Base-by-base conservation (phyloP, 1,284 basidiomycete genomes). In the Boletus semigastroideus region DNA sequence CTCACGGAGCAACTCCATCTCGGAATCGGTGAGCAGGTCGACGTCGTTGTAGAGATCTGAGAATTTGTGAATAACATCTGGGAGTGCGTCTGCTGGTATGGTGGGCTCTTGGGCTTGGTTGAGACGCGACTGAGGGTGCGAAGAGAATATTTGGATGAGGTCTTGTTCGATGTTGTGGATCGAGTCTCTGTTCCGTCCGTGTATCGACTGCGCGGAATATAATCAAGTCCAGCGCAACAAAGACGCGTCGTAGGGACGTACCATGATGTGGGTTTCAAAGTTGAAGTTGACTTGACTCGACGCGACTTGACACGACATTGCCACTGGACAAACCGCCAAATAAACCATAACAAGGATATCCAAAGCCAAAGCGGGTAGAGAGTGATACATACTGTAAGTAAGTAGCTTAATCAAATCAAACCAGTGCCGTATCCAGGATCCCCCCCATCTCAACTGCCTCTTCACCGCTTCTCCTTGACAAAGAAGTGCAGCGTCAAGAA, bases 381-480 rank as follows among this genome's bases (percentile, higher is more conserved):
- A 36, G 25, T 4, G 11, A 31, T 17, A 46, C 14, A 33, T 27
- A 11, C 39, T 46, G n/a, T 27, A 57, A 46, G 25, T 25, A 25
- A 25, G 4, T 25, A n/a, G n/a, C n/a, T n/a, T n/a, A 25, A 25
- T 25, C 25, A 25, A 25, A 25, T 25, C 25, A 25, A 25, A 25
- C 25, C 25, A 25, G 22, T 25, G 25, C 33, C 16, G 27, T 49
- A 30, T 59, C 57, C 51, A 58, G 42, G 43, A 34, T 25, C 13
- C 10, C n/a, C 13, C 10, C n/a, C 42, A 33, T 41, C 56, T 50
- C 45, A 27, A 43, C 48, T 41, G 22, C 31, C 31, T 17, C 12
- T 22, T 71, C 68, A 97, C 65, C 94, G 82, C 72, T 85, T 85
- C 76, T 98, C 94, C 72, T 90, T 92, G 48, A 97, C 94, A 63